A percentile compares a stretch with the other conserved stretches of the same genome.
Conservation (phyloP, 768 basidiomycete species). For the Tremella yokohamensis region DNA sequence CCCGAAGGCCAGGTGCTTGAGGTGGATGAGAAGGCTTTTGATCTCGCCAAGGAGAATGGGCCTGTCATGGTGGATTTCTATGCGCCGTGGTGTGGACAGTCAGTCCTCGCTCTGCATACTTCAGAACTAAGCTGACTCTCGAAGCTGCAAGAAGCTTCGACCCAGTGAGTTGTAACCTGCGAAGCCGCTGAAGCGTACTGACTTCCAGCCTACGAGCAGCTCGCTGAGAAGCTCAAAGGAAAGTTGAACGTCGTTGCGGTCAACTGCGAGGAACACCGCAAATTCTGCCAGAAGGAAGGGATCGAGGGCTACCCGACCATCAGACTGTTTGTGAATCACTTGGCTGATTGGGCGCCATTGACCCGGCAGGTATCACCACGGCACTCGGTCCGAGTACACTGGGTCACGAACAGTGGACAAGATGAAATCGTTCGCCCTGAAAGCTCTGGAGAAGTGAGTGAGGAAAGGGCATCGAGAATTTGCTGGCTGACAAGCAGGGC, state of each 20-base stretch:
- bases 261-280: constrained; percentile 73
- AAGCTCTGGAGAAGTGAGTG: constrained; percentile 65
- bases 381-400: constrained; percentile 66
- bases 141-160: constrained; percentile 80
- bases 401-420: constrained; percentile 69
- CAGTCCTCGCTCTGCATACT: constrained; percentile 17
- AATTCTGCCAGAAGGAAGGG: constrained; percentile 64
- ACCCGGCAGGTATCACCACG: constrained; percentile 54
- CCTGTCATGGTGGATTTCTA: constrained; percentile 74
- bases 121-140: constrained; percentile 1
- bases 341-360: neutral
- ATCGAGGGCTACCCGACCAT: constrained; percentile 82
- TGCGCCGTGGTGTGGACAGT: constrained; percentile 93
- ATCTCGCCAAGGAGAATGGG: constrained; percentile 53
- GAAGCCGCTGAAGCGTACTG: neutral
- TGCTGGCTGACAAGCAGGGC: constrained; percentile 22
- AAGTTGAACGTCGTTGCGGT: constrained; percentile 78
- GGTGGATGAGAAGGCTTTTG: constrained; percentile 48
- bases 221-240: constrained; percentile 67
- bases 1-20: constrained; percentile 53
- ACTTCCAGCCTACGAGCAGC: constrained; percentile 62
- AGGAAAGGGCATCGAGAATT: too few relatives aligned
- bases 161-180: constrained; percentile 54
- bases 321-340: constrained; percentile 58
- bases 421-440: constrained; percentile 69